Base-by-base conservation (phyloP, 345 rosid genomes). In the Lepidium aucheri region DNA sequence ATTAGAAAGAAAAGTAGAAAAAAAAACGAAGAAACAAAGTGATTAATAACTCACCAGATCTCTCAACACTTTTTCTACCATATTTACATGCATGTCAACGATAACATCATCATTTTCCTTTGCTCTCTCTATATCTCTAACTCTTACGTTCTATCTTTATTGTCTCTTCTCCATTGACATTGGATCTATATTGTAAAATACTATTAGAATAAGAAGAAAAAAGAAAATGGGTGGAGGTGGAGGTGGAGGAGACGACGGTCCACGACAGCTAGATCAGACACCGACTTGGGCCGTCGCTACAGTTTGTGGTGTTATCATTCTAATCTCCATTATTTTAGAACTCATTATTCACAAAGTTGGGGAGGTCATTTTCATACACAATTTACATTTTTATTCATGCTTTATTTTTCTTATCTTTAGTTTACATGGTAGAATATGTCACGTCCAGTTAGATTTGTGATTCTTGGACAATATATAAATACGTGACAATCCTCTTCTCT, bases 271-370 rank as follows among this genome's bases (percentile, higher is more conserved):
- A 38, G 98, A 92, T 70, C 84, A 83, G 66, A 92, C 98, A 4
- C 96, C 96, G 1, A 89, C 95, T 8, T 92, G 98, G 98, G 97
- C 98, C 1, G 95, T 92, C 13, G 65, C 98, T 2, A 69, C 73
- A 6, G 93, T 92, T 77, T 82, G 83, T 66, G 84, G 84, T 7
- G 69, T 74, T 15, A 92, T 89, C 33, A 51, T 89, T 41, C 0
- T 87, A 9, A 64, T 92, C 65, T 92, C 98, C 11, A 84, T 92
- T 63, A 14, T 74, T n/a, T 53, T 92, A 56, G 97, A 89, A 65
- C 78, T 79, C 50, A 14, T 76, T 60, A 76, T 92, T 73, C 95
- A 89, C 68, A 10, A 38, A 5, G 44, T 75, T 11, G 96, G 84
- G 30, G 52, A 80, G 84, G 98, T 83, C 0, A 53, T 41, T 22